phyloP scores from a whole-genome alignment of 1,284 basidiomycete species.

The Stereum hirsutum region DNA sequence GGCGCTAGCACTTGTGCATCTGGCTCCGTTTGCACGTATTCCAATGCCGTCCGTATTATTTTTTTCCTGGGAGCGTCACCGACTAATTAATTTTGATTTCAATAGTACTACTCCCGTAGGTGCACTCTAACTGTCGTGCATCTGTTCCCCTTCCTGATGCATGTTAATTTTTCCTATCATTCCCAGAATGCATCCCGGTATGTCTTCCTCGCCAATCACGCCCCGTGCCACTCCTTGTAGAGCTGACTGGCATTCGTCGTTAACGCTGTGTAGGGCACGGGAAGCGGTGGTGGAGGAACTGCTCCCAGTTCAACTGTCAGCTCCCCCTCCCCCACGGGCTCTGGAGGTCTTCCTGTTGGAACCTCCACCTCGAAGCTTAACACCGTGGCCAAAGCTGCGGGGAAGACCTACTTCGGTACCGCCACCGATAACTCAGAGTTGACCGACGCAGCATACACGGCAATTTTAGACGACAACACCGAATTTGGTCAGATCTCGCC shows the following conservation, averaged over 20 bases:
- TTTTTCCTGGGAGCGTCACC: too few species aligned
- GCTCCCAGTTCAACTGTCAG: background rate
- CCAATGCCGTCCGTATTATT: too few species aligned
- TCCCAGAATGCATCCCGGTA: slow-evolving; percentile 4
- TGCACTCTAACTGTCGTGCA: too few species aligned
- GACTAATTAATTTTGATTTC: too few species aligned
- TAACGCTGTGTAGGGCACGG: too few species aligned
- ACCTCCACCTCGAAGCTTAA: slow-evolving; percentile 22
- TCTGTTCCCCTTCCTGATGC: too few species aligned
- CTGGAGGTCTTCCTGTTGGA: slow-evolving; percentile 7
- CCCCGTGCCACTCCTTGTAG: background rate
- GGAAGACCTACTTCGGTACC: slow-evolving; percentile 49
- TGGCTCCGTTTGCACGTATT: slow-evolving; percentile 1
- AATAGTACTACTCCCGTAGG: slow-evolving; percentile 5
- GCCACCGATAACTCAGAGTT: slow-evolving; percentile 53
- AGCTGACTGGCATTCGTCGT: too few species aligned
- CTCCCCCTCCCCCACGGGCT: background rate
- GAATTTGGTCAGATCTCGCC: slow-evolving; percentile 44
- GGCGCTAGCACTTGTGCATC: slow-evolving; percentile 5
- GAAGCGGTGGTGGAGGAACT: too few species aligned
- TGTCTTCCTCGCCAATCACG: background rate
- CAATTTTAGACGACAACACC: slow-evolving; percentile 28
- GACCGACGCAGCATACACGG: slow-evolving; percentile 32
- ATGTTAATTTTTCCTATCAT: too few species aligned
- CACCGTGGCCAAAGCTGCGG: slow-evolving; percentile 33